Evolutionary conservation across 23 red algal genomes (phyloP), one percentile per base, ranked within the genome.

Genomic region (Rhodosorus marinus): DNA sequence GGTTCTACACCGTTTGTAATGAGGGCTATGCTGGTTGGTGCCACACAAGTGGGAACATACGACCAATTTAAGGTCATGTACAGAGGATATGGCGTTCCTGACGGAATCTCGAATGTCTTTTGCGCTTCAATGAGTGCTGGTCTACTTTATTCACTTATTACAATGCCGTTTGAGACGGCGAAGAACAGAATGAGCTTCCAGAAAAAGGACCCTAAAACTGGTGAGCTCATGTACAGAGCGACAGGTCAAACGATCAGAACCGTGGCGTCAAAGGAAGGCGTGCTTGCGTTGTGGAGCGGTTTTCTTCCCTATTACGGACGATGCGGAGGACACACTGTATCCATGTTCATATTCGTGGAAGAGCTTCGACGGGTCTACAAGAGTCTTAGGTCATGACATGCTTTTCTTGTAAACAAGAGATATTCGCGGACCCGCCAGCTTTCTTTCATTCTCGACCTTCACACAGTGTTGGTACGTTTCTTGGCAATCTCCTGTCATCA

Each of bases 231-330:
- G 33, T 81, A 75, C 49, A 22, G 31, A 9, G 69, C 66, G n/a
- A 68, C 82, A 35, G 35, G 48, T 5, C 75, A 98, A 22, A 61
- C 79, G 21, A 60, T 98, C 22, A 25, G 48, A 26, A 75, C 58
- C 41, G 78, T 82, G 8, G 62, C 62, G 2, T 55, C 59, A 6
- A 57, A 57, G 22, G 90, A 98, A 24, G 90, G 90, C 9, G 30
- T 85, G 33, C 69, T 69, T 34, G 81, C 78, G 31, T 61, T 98
- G 21, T 98, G 90, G 90, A 71, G 65, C 51, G 90, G 90, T 17
- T 80, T 98, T 38, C 67, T 62, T 20, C 90, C 90, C 7, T 98
- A 86, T 49, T 98, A 82, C 63, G 59, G 81, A 33, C 75, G 90
- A 57, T 54, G 81, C 24, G 79, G 76, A 9, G 74, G 79, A 26